Base-by-base conservation (phyloP, 768 basidiomycete species). In the Tricholoma furcatifolium region DNA sequence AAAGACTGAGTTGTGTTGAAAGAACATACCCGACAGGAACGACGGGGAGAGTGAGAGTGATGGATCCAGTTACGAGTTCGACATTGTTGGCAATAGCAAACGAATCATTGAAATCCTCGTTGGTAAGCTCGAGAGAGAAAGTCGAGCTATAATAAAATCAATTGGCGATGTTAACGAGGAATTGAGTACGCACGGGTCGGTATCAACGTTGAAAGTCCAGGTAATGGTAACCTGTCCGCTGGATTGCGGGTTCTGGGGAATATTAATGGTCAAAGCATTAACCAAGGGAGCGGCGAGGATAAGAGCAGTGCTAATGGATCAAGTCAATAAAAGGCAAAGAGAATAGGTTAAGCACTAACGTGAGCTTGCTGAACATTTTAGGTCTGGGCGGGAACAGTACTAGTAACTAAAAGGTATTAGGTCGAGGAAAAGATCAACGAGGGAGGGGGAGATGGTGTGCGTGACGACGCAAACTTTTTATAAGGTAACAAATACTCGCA, bases 1-100 rank as follows among this genome's bases (percentile, higher is more conserved):
- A 40, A 40, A 31, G 9, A 40, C 0, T 11, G 30, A 20, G 43
- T 15, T 4, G 32, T 24, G 4, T 1, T 18, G 15, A 0, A 8
- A 20, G 9, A n/a, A n/a, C 79, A 38, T 58, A 86, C 85, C 68
- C 70, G 9, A 50, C 54, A 8, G 77, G 77, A 23, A 87, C 73
- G 17, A 70, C 45, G 15, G 83, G 83, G 3, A 87, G 54, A 0
- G 46, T 35, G n/a, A 87, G 12, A 1, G 70, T 72, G 2, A 78
- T 1, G 1, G 58, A 34, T 0, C 71, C 70, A 4, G 47, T 11
- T 1, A 68, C 36, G 1, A 80, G 71, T 18, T 69, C 51, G 2
- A 87, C 70, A 54, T 80, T 82, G 73, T 78, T 84, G 11, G 74
- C 77, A 50, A 88, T 73, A 42, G 78, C 84, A 43, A 75, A 80